phyloP scores from a whole-genome alignment of 495 filamentous ascomycete genomes.

The Aspergillus carlsbadensis region DNA sequence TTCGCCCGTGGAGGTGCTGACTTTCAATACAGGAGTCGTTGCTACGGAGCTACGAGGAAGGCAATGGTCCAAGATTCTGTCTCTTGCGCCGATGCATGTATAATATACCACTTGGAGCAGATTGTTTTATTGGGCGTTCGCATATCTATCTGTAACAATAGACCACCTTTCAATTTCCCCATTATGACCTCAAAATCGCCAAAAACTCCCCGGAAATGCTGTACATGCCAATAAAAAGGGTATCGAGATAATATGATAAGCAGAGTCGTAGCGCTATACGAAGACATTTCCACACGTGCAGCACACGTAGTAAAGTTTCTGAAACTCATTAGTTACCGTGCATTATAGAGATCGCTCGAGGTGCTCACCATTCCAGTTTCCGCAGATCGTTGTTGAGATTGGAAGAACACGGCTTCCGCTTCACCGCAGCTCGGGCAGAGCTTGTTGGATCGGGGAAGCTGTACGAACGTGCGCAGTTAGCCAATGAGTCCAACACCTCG shows the following conservation, averaged over 20 bases:
- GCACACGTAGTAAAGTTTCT: slow-evolving; percentile 99
- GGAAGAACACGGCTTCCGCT: slow-evolving; percentile 92
- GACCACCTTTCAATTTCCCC: slow-evolving; percentile 19
- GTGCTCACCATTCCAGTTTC: slow-evolving; percentile 94
- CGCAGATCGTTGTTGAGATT: slow-evolving; percentile 92
- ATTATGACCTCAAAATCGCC: slow-evolving; percentile 8
- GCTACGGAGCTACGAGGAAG: slow-evolving; percentile 82
- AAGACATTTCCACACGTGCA: slow-evolving; percentile 88
- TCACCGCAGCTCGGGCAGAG: slow-evolving; percentile 81
- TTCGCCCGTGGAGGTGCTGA: slow-evolving; percentile 21
- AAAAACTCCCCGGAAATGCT: slow-evolving; percentile 32
- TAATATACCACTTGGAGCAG: slow-evolving; percentile 50
- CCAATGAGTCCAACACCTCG: slow-evolving; percentile 23
- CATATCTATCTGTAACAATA: slow-evolving; percentile 37
- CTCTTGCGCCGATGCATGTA: slow-evolving; percentile 89
- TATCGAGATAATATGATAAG: slow-evolving; percentile 30
- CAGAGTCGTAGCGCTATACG: slow-evolving; percentile 43
- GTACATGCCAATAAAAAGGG: slow-evolving; percentile 26
- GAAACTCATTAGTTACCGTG: slow-evolving; percentile 7
- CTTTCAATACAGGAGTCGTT: slow-evolving; percentile 62
- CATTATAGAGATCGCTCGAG: neutral
- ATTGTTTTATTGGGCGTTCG: slow-evolving; percentile 26
- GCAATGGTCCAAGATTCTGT: slow-evolving; percentile 97
- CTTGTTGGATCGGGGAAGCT: slow-evolving; percentile 85
- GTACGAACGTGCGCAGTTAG: slow-evolving; percentile 48